These are phyloP conservation scores for Glycine tomentella DNA, from an alignment of 306 rosid species.

Conservation along the genomic window DNA sequence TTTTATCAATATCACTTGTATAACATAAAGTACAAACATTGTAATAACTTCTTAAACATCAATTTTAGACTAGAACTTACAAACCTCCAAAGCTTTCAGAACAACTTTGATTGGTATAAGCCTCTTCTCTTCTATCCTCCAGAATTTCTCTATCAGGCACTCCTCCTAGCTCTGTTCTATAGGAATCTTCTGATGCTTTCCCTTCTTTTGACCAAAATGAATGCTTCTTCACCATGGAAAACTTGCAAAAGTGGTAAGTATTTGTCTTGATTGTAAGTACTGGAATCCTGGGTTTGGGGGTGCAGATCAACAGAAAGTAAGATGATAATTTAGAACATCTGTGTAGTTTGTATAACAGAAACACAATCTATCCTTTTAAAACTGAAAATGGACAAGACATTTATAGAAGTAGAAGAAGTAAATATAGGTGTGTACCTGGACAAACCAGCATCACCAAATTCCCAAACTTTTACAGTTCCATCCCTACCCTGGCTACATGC, in stretches of 20 bases:
- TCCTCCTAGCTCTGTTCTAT: slow-evolving; percentile 47
- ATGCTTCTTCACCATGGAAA: slow-evolving; percentile 71
- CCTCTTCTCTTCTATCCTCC: slow-evolving; percentile 42
- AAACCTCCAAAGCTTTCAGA: slow-evolving; percentile 61
- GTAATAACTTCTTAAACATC: no score
- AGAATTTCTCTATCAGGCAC: slow-evolving; percentile 39
- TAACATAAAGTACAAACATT: slow-evolving; percentile 11
- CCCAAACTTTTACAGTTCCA: slow-evolving; percentile 95
- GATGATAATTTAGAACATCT: slow-evolving; percentile 29
- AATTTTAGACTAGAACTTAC: no score
- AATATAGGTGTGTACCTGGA: slow-evolving; percentile 65
- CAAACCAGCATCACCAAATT: slow-evolving; percentile 69
- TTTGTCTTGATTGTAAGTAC: slow-evolving; percentile 74
- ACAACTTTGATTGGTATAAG: slow-evolving; percentile 44
- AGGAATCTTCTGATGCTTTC: slow-evolving; percentile 27
- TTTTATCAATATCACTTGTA: slow-evolving; percentile 34
- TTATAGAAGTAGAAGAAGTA: slow-evolving; percentile 2
- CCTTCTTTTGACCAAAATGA: slow-evolving; percentile 46
- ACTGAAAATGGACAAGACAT: neutral
- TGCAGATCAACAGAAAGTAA: slow-evolving; percentile 14
- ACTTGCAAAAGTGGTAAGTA: slow-evolving; percentile 90
- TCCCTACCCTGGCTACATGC: slow-evolving; percentile 94
- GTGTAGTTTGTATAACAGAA: slow-evolving; percentile 15
- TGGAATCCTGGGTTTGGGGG: slow-evolving; percentile 63
- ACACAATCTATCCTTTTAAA: neutral